Percentiles rank a stretch among this genome's conserved stretches.
Conservation (phyloP, 306 rosid genomes). For the Malus sieversii region DNA sequence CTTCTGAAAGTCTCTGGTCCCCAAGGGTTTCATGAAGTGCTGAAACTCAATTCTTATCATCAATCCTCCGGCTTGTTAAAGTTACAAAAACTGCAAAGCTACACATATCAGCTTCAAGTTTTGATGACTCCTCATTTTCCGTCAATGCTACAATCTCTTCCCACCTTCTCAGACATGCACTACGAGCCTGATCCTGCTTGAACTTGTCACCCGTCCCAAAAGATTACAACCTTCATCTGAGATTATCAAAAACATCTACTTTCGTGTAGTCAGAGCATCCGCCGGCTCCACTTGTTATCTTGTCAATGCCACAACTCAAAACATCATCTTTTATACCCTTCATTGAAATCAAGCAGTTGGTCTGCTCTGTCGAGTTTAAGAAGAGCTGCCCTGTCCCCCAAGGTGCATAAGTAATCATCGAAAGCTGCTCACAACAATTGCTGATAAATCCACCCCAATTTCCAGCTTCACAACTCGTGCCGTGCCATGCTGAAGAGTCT, state of each 20-base stretch:
- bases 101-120: conserved; percentile 33
- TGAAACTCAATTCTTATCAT: conserved; percentile 29
- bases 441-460: conserved; percentile 50
- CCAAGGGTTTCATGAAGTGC: conserved; percentile 42
- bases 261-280: conserved; percentile 45
- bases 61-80: conserved; percentile 29
- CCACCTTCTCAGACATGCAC: conserved; percentile 41
- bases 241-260: conserved; percentile 29
- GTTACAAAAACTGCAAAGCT: conserved; percentile 43
- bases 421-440: conserved; percentile 37
- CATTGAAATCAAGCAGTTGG: conserved; percentile 22
- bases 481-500: conserved; percentile 16
- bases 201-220: conserved; percentile 9
- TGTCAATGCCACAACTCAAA: conserved; percentile 38
- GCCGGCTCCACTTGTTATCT: conserved; percentile 42
- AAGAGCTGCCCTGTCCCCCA: conserved; percentile 42
- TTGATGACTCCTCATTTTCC: background rate
- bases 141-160: conserved; percentile 23
- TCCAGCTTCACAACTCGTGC: conserved; percentile 26
- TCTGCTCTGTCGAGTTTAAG: conserved; percentile 42
- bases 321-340: conserved; percentile 9
- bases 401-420: conserved; percentile 39
- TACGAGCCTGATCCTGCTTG: conserved; percentile 23
- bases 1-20: conserved; percentile 19
- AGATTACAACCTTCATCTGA: conserved; percentile 38